A percentile compares a stretch with the other conserved stretches of the same genome.
Conservation (phyloP, 768 basidiomycete species). For the Termitomyces sp. region DNA sequence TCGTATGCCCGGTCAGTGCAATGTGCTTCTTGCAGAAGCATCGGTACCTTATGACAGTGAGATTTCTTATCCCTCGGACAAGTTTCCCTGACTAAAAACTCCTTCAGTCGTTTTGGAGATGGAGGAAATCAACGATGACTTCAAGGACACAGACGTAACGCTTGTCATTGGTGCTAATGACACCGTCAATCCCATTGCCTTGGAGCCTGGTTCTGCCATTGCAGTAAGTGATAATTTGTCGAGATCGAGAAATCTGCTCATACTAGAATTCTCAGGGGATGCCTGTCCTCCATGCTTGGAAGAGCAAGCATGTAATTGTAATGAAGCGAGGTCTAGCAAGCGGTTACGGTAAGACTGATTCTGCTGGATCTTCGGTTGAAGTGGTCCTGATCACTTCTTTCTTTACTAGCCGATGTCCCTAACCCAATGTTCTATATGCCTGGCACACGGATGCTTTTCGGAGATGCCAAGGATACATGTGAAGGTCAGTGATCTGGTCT, state of each 20-base stretch:
- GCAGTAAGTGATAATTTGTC: conserved; percentile 39
- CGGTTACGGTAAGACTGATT: conserved; percentile 62
- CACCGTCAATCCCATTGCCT: conserved; percentile 87
- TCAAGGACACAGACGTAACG: conserved; percentile 83
- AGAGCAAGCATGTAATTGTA: conserved; percentile 88
- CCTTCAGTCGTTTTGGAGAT: conserved; percentile 82
- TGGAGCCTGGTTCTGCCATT: conserved; percentile 83
- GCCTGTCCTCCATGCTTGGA: conserved; percentile 92
- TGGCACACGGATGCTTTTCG: conserved; percentile 87
- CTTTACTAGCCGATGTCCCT: conserved; percentile 73
- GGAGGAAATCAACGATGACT: conserved; percentile 95
- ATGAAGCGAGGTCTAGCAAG: conserved; percentile 92
- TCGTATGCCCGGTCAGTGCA: conserved; percentile 92
- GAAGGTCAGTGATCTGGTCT: conserved; percentile 50
- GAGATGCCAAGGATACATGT: conserved; percentile 88
- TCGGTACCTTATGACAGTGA: conserved; percentile 87
- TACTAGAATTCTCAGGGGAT: conserved; percentile 51
- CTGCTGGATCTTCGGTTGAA: neutral
- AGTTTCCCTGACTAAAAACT: neutral
- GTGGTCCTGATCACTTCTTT: neutral
- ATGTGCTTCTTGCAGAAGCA: conserved; percentile 87
- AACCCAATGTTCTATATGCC: conserved; percentile 95
- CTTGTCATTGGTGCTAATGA: conserved; percentile 92
- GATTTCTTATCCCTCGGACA: conserved; percentile 16
- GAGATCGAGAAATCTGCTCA: neutral